phyloP scores from a whole-genome alignment of 805 yeast species.

The Komagataella populi region DNA sequence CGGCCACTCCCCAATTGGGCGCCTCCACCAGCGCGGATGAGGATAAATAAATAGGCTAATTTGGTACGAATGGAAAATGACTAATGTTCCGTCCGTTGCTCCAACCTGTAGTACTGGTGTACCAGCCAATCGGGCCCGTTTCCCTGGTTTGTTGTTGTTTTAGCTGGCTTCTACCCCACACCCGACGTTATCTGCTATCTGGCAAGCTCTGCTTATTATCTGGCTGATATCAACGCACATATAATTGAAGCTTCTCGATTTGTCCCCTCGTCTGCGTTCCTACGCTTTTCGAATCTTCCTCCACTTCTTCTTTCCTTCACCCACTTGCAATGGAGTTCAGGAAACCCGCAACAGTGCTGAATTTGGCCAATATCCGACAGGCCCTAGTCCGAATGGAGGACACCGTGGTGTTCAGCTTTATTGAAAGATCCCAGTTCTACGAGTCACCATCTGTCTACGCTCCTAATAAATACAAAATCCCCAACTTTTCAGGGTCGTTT shows the following conservation, averaged over 20 bases:
- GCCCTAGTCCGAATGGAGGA: slow-evolving; percentile 91
- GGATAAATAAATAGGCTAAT: not conserved
- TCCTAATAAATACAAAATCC: slow-evolving; percentile 39
- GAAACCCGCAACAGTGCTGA: slow-evolving; percentile 70
- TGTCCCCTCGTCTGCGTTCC: not conserved
- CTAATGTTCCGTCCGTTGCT: not conserved
- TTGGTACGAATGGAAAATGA: not conserved
- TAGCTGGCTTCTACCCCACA: not conserved
- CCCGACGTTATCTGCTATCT: not conserved
- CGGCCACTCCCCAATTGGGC: not conserved
- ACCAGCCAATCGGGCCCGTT: not conserved
- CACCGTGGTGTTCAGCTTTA: slow-evolving; percentile 82
- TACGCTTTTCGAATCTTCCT: not conserved
- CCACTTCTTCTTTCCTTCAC: not conserved
- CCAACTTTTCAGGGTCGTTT: slow-evolving; percentile 62
- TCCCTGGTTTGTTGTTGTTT: not conserved
- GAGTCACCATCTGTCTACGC: slow-evolving; percentile 66
- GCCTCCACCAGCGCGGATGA: not conserved
- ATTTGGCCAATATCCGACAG: slow-evolving; percentile 70
- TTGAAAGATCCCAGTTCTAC: slow-evolving; percentile 85
- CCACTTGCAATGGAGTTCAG: slow-evolving; percentile 56
- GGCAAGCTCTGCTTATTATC: not conserved
- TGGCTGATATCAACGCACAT: not conserved
- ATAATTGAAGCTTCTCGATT: not conserved
- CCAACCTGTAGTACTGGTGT: not conserved